Evolutionary conservation across 345 rosid genomes (phyloP), one percentile per base, ranked within the genome.

Genomic region (Geranium rotundifolium): DNA sequence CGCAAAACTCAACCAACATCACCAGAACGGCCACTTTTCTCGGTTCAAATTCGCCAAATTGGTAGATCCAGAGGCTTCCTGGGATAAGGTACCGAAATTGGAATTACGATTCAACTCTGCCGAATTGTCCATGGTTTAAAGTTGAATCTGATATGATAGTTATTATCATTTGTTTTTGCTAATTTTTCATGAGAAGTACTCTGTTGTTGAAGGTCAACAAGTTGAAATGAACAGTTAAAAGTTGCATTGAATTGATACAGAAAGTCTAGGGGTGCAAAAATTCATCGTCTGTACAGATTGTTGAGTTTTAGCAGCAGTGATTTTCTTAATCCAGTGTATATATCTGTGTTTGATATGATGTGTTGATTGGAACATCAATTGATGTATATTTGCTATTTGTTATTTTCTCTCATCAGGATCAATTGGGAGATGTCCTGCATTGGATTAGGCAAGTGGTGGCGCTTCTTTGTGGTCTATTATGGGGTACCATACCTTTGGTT

Each of bases 341-440:
- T 46, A 46, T 46, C 12, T 2, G 16, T 46, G 27, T 46, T 46
- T 46, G 52, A 9, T 46, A 46, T 9, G 52, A 46, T 46, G 52
- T 46, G 16, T 9, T 46, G 52, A 3, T 7, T 46, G 16, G 52
- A 46, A 46, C 52, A 46, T 14, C 0, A 16, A 17, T 18, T 37
- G 63, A 64, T 56, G 18, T 19, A 49, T 67, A 59, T 55, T 15
- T 23, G 49, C 57, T 5, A 34, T 34, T 34, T 34, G 41, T 34
- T 8, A 4, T 65, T 52, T 5, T 31, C 65, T 29, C 46, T 73
- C 63, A 18, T 34, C 79, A 93, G 97, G 99, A 93, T 81, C 97
- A 90, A 80, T 73, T 93, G 69, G 99, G 99, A 78, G 98, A 93
- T 77, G 96, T 81, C 56, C 75, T 93, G 82, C 99, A 93, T 74